phyloP scores from a whole-genome alignment of 1,139 yeast genomes.

The Pichia sp. region DNA sequence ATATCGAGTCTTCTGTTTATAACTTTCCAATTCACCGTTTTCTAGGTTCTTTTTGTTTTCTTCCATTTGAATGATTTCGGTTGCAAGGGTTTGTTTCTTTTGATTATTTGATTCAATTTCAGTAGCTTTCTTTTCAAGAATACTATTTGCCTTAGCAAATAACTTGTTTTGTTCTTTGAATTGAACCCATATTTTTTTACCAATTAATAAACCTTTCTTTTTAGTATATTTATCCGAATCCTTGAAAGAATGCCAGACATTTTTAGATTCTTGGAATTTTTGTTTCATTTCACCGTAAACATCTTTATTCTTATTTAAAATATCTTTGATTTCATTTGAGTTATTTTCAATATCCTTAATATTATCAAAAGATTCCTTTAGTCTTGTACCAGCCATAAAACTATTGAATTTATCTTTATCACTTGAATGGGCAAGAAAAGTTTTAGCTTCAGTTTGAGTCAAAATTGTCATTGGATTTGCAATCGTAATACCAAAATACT shows the following conservation, averaged over 20 bases:
- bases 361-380: slow-evolving; percentile 54
- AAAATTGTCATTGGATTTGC: slow-evolving; percentile 91
- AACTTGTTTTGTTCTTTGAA: slow-evolving; percentile 36
- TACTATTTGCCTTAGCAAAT: slow-evolving; percentile 19
- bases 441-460: slow-evolving; percentile 91
- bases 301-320: slow-evolving; percentile 28
- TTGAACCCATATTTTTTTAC: slow-evolving; percentile 62
- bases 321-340: slow-evolving; percentile 37
- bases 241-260: slow-evolving; percentile 30
- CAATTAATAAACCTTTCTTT: slow-evolving; percentile 39
- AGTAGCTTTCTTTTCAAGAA: slow-evolving; percentile 27
- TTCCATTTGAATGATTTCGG: slow-evolving; percentile 1
- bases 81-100: not conserved
- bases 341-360: slow-evolving; percentile 39
- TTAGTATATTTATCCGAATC: slow-evolving; percentile 30
- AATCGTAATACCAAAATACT: slow-evolving; percentile 68
- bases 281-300: slow-evolving; percentile 25
- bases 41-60: not conserved
- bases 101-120: slow-evolving; percentile 2
- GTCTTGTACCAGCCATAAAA: slow-evolving; percentile 74
- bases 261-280: slow-evolving; percentile 38
- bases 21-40: slow-evolving; percentile 6
- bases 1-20: not conserved
- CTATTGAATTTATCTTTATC: slow-evolving; percentile 64
- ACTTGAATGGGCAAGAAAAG: slow-evolving; percentile 71